These are phyloP conservation scores for Eutrema salsugineum DNA, from an alignment of 441 rosid species.

Conservation along the genomic window DNA sequence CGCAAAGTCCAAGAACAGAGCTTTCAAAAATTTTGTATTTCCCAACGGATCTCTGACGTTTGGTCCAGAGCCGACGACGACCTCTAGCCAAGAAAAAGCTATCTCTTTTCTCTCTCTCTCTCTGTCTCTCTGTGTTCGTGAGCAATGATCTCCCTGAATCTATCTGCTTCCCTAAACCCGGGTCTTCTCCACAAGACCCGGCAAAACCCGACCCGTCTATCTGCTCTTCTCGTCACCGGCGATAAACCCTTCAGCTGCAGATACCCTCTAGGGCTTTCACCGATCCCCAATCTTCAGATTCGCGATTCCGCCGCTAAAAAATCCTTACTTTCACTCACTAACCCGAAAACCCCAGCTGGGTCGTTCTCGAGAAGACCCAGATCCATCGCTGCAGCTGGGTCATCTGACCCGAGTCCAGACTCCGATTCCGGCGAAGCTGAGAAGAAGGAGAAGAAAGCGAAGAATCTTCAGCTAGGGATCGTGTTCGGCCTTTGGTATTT, in stretches of 20 bases:
- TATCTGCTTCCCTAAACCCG: conserved; percentile 34
- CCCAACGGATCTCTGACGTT: conserved; percentile 33
- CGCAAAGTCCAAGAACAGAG: conserved; percentile 30
- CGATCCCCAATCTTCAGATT: conserved; percentile 36
- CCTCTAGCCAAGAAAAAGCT: not conserved
- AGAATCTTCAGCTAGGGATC: conserved; percentile 64
- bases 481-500: conserved; percentile 90
- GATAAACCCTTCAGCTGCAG: conserved; percentile 13
- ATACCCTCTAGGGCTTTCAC: conserved; percentile 38
- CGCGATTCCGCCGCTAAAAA: conserved; percentile 27
- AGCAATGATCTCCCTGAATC: conserved; percentile 34
- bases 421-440: conserved; percentile 29
- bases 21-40: conserved; percentile 19
- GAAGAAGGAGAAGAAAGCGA: conserved; percentile 30
- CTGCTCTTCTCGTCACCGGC: conserved; percentile 28
- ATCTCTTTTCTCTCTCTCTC: not conserved
- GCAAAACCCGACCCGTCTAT: conserved; percentile 19
- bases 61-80: conserved; percentile 21
- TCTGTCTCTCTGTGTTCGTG: conserved; percentile 11
- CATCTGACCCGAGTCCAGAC: conserved; percentile 50
- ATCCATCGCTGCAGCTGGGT: conserved; percentile 35
- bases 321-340: conserved; percentile 14
- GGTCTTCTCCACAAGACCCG: conserved; percentile 35
- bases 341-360: conserved; percentile 22
- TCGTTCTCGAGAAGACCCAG: conserved; percentile 31